A percentile compares a stretch with the other conserved stretches of the same genome.
These are phyloP conservation scores for Ulota crispa DNA, from an alignment of 225 moss, liverwort and hornwort species.

Conservation along the genomic window DNA sequence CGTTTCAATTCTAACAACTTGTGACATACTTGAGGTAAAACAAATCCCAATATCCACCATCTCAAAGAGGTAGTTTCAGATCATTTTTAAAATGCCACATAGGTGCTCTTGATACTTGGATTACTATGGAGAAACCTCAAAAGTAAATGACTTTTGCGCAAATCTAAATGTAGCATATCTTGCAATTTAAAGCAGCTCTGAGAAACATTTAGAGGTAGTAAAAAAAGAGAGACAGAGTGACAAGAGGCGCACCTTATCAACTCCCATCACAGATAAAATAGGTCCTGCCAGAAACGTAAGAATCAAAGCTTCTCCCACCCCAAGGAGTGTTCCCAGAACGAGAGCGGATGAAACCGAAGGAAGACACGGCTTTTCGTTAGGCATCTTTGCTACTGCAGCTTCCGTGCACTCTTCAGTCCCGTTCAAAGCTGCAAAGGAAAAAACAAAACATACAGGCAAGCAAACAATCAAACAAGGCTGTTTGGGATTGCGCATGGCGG, in stretches of 20 bases:
- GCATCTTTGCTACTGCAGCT: slow-evolving; percentile 1
- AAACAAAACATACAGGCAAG: not conserved
- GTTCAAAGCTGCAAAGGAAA: slow-evolving; percentile 32
- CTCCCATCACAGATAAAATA: slow-evolving; percentile 56
- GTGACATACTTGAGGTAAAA: not conserved
- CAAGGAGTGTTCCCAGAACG: slow-evolving; percentile 49
- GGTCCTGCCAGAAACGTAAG: slow-evolving; percentile 46
- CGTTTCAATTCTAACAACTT: not conserved
- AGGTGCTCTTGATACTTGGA: not conserved
- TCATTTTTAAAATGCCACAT: not conserved
- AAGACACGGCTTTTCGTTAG: slow-evolving; percentile 58
- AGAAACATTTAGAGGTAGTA: not conserved
- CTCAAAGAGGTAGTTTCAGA: not conserved
- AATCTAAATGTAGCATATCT: not conserved
- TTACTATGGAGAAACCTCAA: not conserved
- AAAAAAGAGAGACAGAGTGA: not conserved
- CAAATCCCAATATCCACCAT: not conserved
- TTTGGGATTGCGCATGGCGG: not conserved
- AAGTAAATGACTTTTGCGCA: not conserved
- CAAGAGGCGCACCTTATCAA: slow-evolving; percentile 30
- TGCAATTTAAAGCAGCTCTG: not conserved
- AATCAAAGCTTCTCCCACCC: slow-evolving; percentile 52
- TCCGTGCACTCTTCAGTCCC: slow-evolving; percentile 35
- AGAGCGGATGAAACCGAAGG: slow-evolving; percentile 80
- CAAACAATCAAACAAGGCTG: too few species aligned